Percentiles rank a stretch among this genome's conserved stretches.
Evolutionary conservation across 228 moss, liverwort and hornwort species (phyloP).

Genomic region (Sphagnum fallax): DNA sequence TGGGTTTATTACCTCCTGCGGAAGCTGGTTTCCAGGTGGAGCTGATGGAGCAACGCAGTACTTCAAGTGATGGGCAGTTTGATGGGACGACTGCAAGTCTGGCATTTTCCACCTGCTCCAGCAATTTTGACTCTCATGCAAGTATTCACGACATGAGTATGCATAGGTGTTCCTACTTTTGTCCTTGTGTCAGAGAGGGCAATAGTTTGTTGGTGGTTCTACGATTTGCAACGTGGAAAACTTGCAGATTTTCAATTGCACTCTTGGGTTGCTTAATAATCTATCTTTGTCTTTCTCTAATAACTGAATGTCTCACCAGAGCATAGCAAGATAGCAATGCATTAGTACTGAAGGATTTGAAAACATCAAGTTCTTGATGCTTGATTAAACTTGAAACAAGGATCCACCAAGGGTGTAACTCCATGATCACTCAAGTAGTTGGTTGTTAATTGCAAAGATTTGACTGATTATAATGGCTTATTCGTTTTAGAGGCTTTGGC

Average conservation of each 20-base stretch:
- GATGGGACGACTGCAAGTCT: constrained; percentile 40
- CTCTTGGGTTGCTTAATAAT: background rate
- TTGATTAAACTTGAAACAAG: no score
- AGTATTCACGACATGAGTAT: constrained; percentile 70
- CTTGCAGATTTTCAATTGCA: background rate
- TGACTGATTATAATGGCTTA: no score
- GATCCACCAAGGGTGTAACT: no score
- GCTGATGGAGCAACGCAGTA: constrained; percentile 41
- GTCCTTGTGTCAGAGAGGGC: background rate
- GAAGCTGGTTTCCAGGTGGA: constrained; percentile 60
- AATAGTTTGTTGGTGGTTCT: background rate
- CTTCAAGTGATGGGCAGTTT: constrained; percentile 49
- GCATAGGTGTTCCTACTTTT: constrained; percentile 26
- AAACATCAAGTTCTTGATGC: no score
- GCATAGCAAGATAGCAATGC: background rate
- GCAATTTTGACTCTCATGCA: constrained; percentile 68
- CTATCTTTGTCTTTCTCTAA: background rate
- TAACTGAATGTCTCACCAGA: background rate
- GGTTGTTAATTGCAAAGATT: no score
- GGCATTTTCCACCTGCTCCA: constrained; percentile 59
- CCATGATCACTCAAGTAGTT: no score
- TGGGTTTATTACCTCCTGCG: constrained; percentile 49
- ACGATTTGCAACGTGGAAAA: background rate
- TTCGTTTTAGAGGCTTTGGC: no score
- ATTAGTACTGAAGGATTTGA: no score